Evolutionary conservation across 768 basidiomycete genomes (phyloP).

Genomic region (Hygrophoropsis aurantiaca): DNA sequence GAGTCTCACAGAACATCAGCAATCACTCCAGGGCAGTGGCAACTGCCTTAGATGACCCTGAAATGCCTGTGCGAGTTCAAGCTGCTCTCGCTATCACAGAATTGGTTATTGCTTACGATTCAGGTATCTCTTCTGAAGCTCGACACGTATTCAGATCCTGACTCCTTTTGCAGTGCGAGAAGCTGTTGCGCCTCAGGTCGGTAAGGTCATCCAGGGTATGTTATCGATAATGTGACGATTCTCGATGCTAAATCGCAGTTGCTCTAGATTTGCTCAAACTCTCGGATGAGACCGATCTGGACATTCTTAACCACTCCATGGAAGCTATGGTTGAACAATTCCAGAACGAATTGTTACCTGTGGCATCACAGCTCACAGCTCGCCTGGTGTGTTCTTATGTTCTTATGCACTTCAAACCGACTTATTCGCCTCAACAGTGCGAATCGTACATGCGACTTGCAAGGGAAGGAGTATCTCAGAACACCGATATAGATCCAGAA

Average conservation of each 20-base stretch:
- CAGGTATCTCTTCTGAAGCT: constrained; percentile 43
- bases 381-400: constrained; percentile 57
- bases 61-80: constrained; percentile 82
- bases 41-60: constrained; percentile 69
- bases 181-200: constrained; percentile 73
- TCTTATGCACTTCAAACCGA: neutral
- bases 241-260: neutral
- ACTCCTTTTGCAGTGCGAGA: constrained; percentile 50
- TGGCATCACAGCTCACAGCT: constrained; percentile 76
- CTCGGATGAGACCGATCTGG: constrained; percentile 88
- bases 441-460: constrained; percentile 82
- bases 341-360: constrained; percentile 81
- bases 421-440: constrained; percentile 44
- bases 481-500: constrained; percentile 48
- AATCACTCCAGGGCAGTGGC: constrained; percentile 66
- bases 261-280: constrained; percentile 76
- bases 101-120: constrained; percentile 62
- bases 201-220: constrained; percentile 83
- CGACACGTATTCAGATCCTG: constrained; percentile 7
- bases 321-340: constrained; percentile 85
- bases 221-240: constrained; percentile 1
- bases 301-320: constrained; percentile 80
- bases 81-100: constrained; percentile 80
- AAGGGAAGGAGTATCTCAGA: constrained; percentile 57
- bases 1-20: constrained; percentile 50